Evolutionary conservation across 2,329 filamentous ascomycete genomes (phyloP).

Genomic region (Ophiostoma australiae): DNA sequence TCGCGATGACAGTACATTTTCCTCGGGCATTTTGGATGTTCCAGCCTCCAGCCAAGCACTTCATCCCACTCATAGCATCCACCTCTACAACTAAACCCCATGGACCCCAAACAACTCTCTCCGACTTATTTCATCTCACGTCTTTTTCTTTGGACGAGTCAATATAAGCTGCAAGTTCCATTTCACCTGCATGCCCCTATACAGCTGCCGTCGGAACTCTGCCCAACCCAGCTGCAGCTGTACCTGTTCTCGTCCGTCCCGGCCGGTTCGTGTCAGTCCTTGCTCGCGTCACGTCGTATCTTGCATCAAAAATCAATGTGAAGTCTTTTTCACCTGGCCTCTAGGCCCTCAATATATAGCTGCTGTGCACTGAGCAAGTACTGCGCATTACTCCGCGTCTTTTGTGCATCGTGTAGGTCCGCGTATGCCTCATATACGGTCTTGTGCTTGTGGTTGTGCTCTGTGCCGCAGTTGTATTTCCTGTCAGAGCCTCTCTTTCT

Average conservation of each 20-base stretch:
- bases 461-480: neutral
- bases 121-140: neutral
- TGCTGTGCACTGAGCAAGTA: neutral
- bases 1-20: constrained; percentile 5
- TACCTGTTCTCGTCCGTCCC: neutral
- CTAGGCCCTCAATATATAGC: neutral
- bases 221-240: neutral
- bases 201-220: neutral
- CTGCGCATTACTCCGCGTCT: constrained; percentile 3
- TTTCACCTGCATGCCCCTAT: constrained; percentile 13
- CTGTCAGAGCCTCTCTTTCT: neutral
- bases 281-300: neutral
- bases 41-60: constrained; percentile 1
- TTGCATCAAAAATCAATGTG: neutral
- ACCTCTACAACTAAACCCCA: neutral
- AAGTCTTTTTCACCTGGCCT: neutral
- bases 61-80: neutral
- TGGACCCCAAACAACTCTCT: neutral
- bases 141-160: neutral
- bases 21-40: neutral
- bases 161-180: constrained; percentile 10
- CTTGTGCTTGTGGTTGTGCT: neutral
- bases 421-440: neutral
- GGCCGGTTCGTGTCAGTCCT: neutral
- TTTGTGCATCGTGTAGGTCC: neutral